Conservation (phyloP, 202 grass and related monocot species). For the Zoysia matrella region DNA sequence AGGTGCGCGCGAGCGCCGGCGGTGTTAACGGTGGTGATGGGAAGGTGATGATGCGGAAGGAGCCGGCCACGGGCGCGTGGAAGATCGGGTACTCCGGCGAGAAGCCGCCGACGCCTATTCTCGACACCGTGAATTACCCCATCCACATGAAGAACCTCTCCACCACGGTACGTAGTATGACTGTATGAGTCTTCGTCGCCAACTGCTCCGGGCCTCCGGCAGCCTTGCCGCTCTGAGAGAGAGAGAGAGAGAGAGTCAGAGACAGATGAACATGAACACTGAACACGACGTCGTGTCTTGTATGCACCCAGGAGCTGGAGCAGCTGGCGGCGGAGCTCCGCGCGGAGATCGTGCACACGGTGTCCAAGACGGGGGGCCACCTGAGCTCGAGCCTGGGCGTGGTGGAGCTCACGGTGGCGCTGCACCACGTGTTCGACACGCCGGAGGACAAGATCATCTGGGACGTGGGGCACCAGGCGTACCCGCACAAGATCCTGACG, state of each 20-base stretch:
- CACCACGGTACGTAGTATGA: slow-evolving; percentile 50
- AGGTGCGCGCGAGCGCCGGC: slow-evolving; percentile 50
- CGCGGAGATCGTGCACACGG: slow-evolving; percentile 68
- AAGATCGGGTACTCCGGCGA: slow-evolving; percentile 73
- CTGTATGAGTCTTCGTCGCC: no score
- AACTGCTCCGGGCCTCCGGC: no score
- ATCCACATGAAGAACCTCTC: slow-evolving; percentile 94
- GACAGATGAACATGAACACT: background rate
- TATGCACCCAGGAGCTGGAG: slow-evolving; percentile 64
- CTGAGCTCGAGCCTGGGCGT: slow-evolving; percentile 87
- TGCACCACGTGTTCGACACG: slow-evolving; percentile 94
- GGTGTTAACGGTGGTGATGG: slow-evolving; percentile 22
- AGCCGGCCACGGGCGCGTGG: slow-evolving; percentile 33
- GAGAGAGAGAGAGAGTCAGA: slow-evolving; percentile 19
- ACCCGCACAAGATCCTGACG: slow-evolving; percentile 28
- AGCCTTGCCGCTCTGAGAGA: background rate
- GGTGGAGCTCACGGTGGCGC: slow-evolving; percentile 82
- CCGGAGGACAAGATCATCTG: slow-evolving; percentile 94
- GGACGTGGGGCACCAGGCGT: slow-evolving; percentile 96
- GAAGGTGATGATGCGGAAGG: slow-evolving; percentile 58
- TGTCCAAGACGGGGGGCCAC: slow-evolving; percentile 80
- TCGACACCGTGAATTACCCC: slow-evolving; percentile 83
- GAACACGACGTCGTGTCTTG: background rate
- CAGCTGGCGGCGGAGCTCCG: slow-evolving; percentile 85
- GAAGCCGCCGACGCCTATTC: slow-evolving; percentile 80